phyloP scores from a whole-genome alignment of 225 moss, liverwort and hornwort species.

The Pseudisothecium myosuroides region DNA sequence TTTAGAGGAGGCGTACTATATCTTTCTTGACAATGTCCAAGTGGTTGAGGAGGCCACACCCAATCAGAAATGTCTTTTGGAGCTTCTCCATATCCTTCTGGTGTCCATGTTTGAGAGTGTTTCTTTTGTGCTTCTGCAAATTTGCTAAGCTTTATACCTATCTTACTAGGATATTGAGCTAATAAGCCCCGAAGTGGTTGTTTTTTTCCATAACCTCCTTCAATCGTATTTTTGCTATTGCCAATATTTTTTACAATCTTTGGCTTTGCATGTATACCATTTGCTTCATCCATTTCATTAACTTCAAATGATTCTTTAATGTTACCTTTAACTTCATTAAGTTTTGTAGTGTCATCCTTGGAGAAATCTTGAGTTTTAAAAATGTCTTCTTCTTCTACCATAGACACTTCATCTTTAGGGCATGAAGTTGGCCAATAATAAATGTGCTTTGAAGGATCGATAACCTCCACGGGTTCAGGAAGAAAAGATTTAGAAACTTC shows the following conservation, averaged over 20 bases:
- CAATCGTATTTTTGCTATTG: background rate
- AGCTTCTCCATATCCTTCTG: background rate
- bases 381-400: background rate
- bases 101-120: constrained; percentile 24
- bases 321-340: background rate
- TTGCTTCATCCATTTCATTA: background rate
- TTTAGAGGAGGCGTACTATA: background rate
- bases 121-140: constrained; percentile 8
- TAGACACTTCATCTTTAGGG: background rate
- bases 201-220: background rate
- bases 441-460: background rate
- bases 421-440: background rate
- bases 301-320: background rate
- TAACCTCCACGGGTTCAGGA: background rate
- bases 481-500: constrained; percentile 12
- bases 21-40: background rate
- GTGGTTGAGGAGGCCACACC: constrained; percentile 8
- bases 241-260: background rate
- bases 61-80: background rate
- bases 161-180: background rate
- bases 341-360: background rate
- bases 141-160: background rate
- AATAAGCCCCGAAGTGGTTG: background rate
- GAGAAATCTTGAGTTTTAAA: no score
- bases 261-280: background rate